Percentiles rank a stretch among this genome's conserved stretches.
Conservation (phyloP, 176 grass and related monocot genomes). For the Triticum monococcum region DNA sequence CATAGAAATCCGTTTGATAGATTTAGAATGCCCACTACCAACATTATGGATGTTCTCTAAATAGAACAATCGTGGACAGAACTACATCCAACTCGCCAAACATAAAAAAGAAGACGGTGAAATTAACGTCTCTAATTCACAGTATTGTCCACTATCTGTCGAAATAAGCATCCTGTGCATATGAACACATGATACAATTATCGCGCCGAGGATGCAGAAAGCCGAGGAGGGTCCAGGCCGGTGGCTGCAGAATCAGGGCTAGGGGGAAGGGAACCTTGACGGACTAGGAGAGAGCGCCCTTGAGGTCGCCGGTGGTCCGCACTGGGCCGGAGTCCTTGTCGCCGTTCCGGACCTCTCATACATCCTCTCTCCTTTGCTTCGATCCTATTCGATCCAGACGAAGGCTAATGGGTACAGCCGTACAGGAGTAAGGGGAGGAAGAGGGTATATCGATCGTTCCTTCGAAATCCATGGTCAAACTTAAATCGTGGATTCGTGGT, state of each 20-base stretch:
- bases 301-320: background rate
- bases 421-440: background rate
- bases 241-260: background rate
- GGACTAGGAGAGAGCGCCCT: background rate
- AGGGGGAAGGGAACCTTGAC: background rate
- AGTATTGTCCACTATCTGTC: background rate
- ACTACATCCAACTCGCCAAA: background rate
- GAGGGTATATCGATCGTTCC: background rate
- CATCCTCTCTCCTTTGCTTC: background rate
- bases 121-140: background rate
- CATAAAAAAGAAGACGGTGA: background rate
- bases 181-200: background rate
- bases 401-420: background rate
- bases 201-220: background rate
- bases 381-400: background rate
- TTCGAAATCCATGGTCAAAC: background rate
- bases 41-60: background rate
- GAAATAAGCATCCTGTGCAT: background rate
- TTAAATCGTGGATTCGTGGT: background rate
- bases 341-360: background rate
- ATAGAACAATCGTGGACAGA: background rate
- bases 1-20: background rate
- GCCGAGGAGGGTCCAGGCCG: background rate
- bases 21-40: background rate
- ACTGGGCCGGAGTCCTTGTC: background rate